These are phyloP conservation scores for Plasmodium sp. DNA, from an alignment of 169 alveolate genomes.

Conservation along the genomic window DNA sequence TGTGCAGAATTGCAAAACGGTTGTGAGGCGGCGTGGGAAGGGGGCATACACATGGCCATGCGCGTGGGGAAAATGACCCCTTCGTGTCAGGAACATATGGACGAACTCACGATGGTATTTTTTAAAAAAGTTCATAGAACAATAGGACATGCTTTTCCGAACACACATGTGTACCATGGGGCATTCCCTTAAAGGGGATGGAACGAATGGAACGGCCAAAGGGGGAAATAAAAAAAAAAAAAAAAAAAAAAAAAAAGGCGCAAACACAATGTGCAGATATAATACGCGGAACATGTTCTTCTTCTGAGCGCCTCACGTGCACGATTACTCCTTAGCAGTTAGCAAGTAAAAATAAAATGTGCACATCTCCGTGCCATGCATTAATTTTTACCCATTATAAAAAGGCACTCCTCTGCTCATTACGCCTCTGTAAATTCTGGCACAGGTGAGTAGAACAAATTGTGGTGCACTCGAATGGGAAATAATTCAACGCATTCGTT, in stretches of 20 bases:
- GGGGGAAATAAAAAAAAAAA: not conserved
- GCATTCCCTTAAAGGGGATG: not conserved
- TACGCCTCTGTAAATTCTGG: not conserved
- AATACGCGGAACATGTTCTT: not conserved
- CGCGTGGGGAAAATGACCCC: not conserved
- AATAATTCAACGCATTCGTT: not conserved
- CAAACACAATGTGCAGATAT: not conserved
- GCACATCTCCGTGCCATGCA: not conserved
- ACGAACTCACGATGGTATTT: not conserved
- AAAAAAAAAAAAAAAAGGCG: not conserved
- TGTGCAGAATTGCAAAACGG: not conserved
- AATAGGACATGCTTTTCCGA: not conserved
- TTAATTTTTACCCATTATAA: not conserved
- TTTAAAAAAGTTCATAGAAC: not conserved
- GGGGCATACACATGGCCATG: not conserved
- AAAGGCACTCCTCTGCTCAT: not conserved
- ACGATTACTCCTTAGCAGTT: not conserved
- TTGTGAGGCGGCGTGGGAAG: not conserved
- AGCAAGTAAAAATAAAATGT: not conserved
- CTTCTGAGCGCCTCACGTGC: not conserved
- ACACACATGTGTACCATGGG: not conserved
- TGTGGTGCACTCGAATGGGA: not conserved
- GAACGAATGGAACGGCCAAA: not conserved
- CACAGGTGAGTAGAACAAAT: not conserved
- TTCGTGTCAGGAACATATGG: not conserved